Evolutionary conservation across 2,329 filamentous ascomycete species (phyloP).

Genomic region (Colletotrichum limetticola): DNA sequence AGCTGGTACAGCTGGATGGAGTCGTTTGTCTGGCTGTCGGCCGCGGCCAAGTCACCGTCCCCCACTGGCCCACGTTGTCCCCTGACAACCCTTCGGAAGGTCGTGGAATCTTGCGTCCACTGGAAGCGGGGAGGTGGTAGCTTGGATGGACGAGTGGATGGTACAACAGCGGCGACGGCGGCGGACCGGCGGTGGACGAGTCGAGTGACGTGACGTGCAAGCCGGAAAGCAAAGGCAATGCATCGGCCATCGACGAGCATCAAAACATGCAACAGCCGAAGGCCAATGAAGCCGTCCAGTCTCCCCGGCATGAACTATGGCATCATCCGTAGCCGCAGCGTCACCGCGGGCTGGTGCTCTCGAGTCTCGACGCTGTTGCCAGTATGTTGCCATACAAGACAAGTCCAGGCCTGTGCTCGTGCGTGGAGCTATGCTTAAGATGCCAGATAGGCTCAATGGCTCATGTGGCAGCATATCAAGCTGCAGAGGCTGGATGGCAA

Average conservation of each 20-base stretch:
- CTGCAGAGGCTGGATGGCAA: slow-evolving; percentile 2
- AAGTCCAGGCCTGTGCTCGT: neutral
- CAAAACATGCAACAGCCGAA: neutral
- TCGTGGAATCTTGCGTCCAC: slow-evolving; percentile 31
- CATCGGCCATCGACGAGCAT: slow-evolving; percentile 10
- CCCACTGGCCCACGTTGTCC: slow-evolving; percentile 33
- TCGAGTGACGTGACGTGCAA: neutral
- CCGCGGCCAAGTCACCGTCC: slow-evolving; percentile 24
- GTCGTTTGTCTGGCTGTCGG: neutral
- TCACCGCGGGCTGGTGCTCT: neutral
- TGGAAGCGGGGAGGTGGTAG: slow-evolving; percentile 23
- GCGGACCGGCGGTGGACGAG: slow-evolving; percentile 8
- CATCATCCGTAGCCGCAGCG: slow-evolving; percentile 1
- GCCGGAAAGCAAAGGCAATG: neutral
- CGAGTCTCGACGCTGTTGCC: neutral
- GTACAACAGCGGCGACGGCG: slow-evolving; percentile 24
- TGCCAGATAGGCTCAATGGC: slow-evolving; percentile 2
- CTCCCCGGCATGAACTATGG: neutral
- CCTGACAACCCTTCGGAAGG: slow-evolving; percentile 26
- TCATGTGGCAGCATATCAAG: neutral
- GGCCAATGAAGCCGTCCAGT: neutral
- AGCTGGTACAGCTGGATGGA: slow-evolving; percentile 16
- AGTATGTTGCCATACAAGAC: neutral
- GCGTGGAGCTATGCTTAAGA: slow-evolving; percentile 25
- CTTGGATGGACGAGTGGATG: slow-evolving; percentile 19